Base-by-base conservation (phyloP, 108 stramenopile genomes). In the Skeletonema potamos region DNA sequence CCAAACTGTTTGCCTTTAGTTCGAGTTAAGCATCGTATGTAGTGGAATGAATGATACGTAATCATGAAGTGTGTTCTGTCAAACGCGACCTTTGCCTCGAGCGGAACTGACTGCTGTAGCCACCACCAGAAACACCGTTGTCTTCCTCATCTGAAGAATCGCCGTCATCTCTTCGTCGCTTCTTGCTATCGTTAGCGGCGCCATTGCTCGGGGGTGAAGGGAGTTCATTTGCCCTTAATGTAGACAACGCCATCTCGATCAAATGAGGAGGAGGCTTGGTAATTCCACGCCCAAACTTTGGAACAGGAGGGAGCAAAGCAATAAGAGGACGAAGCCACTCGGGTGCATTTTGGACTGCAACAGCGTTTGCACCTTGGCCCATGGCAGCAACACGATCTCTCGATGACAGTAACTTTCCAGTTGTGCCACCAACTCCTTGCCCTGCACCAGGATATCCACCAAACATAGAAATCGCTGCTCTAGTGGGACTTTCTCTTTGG, bases 301-400 rank as follows among this genome's bases (percentile, higher is more conserved):
- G 74, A 34, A 81, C 71, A 36, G 89, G 87, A 26, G 91, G 91
- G 1, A 94, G 74, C 48, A 87, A 66, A 27, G 86, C 46, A 29
- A 94, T 41, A 22, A 94, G 75, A 26, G 85, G 76, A 37, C 87
- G 85, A 20, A 94, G 77, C 93, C 93, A 94, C 60, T 94, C 93
- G 8, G 93, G 93, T 57, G 74, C 83, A 67, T 79, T 85, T 60
- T 91, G 93, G 10, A 92, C 77, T 9, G 76, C 80, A 46, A 89
- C 56, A 12, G 80, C 77, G 41, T 86, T 83, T 83, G 63, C 84
- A 73, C 54, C 74, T 64, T 39, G 75, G 18, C 33, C 72, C 26
- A 62, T 72, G 32, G 67, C 71, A 29, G 72, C 66, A 9, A 62
- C 55, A 28, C 92, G 89, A 58, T 92, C 91, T 55, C 87, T 70